Evolutionary conservation across 306 rosid species (phyloP), one percentile per base, ranked within the genome.

Genomic region (Leucaena leucocephala): DNA sequence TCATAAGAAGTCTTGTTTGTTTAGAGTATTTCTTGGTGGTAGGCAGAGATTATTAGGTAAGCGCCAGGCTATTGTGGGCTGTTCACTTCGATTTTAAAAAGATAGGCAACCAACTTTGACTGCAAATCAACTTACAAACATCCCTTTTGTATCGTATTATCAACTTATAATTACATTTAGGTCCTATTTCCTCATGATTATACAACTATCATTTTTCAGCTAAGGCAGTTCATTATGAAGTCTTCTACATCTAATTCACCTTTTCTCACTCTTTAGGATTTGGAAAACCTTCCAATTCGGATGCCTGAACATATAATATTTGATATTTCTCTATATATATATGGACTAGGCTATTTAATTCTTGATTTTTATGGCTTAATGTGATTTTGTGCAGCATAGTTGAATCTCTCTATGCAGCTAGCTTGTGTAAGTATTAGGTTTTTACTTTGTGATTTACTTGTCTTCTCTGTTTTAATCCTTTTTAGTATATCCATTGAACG

Each of bases 101-200:
- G 2, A 2, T 38, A 7, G 8, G 68, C 34, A 33, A 39, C 76
- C 61, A 43, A 62, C 74, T 82, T 84, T 79, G 77, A 79, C 82
- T 55, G 40, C 65, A 44, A 43, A 55, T 62, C 68, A n/a, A 66
- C 21, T 46, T 64, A 5, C 49, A 15, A 34, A 52, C 16, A 40
- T 48, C 52, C 45, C 3, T 45, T 78, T 21, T 39, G 2, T 11
- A 27, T 27, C 39, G 38, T 59, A 10, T 10, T 4, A 61, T 61
- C 40, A 34, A 33, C 3, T 57, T 48, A 45, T 59, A 80, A 42
- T 66, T 59, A 22, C 49, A 76, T 81, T 69, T 17, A 36, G 71
- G 27, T 8, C 27, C 72, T 69, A 38, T 58, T 33, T 27, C 48
- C 49, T 27, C 62, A 17, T 34, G 59, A 69, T 63, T 35, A 63